Base-by-base conservation (phyloP, 2,329 filamentous ascomycete species). In the Teratosphaeriaceae sp. region DNA sequence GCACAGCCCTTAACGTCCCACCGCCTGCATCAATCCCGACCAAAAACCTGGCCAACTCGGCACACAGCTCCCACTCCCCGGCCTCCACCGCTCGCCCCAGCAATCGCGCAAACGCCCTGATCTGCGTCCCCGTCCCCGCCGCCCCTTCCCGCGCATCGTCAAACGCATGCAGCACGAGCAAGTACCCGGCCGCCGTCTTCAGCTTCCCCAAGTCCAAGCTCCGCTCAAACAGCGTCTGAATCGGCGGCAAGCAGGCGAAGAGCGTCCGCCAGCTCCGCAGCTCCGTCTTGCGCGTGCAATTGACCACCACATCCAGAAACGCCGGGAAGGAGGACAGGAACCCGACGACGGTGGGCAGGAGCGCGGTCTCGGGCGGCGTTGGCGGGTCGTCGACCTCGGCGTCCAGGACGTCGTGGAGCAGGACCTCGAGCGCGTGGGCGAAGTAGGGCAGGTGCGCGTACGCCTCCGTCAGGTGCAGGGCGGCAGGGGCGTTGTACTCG, bases 251-350 rank as follows among this genome's bases (percentile, higher is more conserved):
- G 57, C 96, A 88, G 3, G 82, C 80, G 63, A 98, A 98, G 1
- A 98, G 73, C 1, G 92, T 96, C 46, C 85, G 82, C 92, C 92
- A 98, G 43, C 88, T 94, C 29, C 90, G 81, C 6, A 95, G 81
- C 61, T 98, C 92, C 0, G 92, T 98, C 66, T 98, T 98, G 42
- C 92, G 84, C 1, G 92, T 96, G 66, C 92, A 98, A 66, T 94
- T 92, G 16, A 98, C 84, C 19, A 98, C 83, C 45, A 97, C 92
- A 57, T 97, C 90, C 13, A 97, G 80, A 59, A 96, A 98, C 45
- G 88, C 80, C 43, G 82, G 83, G 54, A 75, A 75, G 1, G 68
- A 70, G 6, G 70, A 72, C 15, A 77, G 61, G 51, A 76, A 76
- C 0, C 70, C 72, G n/a, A 76, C 59, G 2, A 75, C 69, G 29